These are phyloP conservation scores for Colletotrichum chrysophilum DNA, from an alignment of 2,329 filamentous ascomycete species.

Conservation along the genomic window DNA sequence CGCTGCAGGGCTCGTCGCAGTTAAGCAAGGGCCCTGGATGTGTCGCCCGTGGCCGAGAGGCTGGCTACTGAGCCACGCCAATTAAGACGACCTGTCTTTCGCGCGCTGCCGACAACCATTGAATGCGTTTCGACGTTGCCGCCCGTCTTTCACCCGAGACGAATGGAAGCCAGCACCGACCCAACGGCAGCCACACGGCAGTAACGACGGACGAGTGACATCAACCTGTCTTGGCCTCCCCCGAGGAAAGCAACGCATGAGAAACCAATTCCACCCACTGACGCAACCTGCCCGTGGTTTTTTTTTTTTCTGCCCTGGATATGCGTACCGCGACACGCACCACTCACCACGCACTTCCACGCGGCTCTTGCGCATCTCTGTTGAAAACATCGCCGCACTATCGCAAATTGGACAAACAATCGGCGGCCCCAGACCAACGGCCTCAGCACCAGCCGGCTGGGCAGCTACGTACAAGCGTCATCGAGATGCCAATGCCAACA, in stretches of 20 bases:
- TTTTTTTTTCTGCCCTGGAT: background rate
- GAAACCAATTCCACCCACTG: background rate
- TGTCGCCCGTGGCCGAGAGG: background rate
- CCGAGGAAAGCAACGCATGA: background rate
- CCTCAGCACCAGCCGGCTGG: background rate
- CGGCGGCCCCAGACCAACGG: background rate
- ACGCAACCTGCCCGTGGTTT: background rate
- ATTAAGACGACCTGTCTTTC: background rate
- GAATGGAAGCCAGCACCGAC: background rate
- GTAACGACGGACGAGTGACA: conserved; percentile 6
- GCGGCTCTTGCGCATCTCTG: background rate
- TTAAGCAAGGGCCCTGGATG: background rate
- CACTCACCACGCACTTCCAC: background rate
- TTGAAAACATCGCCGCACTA: conserved; percentile 6
- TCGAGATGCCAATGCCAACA: background rate
- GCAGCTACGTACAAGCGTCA: conserved; percentile 5
- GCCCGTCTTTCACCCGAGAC: background rate
- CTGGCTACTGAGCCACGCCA: background rate
- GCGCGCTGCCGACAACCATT: background rate
- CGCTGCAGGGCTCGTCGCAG: conserved; percentile 10
- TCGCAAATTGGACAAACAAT: background rate
- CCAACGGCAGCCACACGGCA: background rate
- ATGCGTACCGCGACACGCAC: background rate
- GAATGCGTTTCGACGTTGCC: background rate
- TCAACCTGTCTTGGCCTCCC: conserved; percentile 7